phyloP scores from a whole-genome alignment of 2,329 filamentous ascomycete genomes.

The Colletotrichum somersetense region DNA sequence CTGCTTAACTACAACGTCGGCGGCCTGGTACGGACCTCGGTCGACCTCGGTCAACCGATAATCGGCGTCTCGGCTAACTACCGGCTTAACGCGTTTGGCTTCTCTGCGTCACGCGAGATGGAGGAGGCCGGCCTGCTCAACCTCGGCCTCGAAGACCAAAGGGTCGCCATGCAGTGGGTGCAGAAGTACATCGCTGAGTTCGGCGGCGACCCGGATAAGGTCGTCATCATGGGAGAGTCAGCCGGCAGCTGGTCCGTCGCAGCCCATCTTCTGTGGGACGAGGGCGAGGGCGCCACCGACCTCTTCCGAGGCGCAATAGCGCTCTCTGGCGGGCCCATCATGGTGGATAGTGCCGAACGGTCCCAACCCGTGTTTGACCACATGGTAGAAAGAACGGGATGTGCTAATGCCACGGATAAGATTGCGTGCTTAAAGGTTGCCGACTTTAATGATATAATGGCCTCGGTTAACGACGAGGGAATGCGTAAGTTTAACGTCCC shows the following conservation, averaged over 20 bases:
- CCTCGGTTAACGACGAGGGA: constrained; percentile 25
- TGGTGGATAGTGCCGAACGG: constrained; percentile 19
- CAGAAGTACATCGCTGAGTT: constrained; percentile 50
- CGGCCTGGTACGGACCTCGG: constrained; percentile 51
- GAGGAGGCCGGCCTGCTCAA: constrained; percentile 50
- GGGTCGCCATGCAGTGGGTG: constrained; percentile 51
- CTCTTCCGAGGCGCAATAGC: constrained; percentile 76
- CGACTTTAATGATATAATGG: constrained; percentile 28
- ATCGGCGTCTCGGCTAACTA: constrained; percentile 76
- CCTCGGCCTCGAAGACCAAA: constrained; percentile 47
- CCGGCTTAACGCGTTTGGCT: constrained; percentile 63
- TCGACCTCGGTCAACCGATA: constrained; percentile 64
- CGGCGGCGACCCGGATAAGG: constrained; percentile 43
- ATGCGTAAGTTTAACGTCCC: constrained; percentile 12
- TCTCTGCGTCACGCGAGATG: constrained; percentile 22
- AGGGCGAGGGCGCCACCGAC: constrained; percentile 69
- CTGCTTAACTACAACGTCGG: constrained; percentile 51
- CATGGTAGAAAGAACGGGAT: constrained; percentile 20
- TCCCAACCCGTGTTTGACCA: constrained; percentile 17
- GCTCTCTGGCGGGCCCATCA: constrained; percentile 56
- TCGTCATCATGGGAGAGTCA: constrained; percentile 52
- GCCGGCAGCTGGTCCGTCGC: constrained; percentile 48
- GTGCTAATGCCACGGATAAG: constrained; percentile 3
- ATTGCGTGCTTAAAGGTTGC: constrained; percentile 26
- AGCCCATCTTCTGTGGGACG: constrained; percentile 61